Evolutionary conservation across 1,284 basidiomycete species (phyloP).

Genomic region (Ceratobasidium sp.): DNA sequence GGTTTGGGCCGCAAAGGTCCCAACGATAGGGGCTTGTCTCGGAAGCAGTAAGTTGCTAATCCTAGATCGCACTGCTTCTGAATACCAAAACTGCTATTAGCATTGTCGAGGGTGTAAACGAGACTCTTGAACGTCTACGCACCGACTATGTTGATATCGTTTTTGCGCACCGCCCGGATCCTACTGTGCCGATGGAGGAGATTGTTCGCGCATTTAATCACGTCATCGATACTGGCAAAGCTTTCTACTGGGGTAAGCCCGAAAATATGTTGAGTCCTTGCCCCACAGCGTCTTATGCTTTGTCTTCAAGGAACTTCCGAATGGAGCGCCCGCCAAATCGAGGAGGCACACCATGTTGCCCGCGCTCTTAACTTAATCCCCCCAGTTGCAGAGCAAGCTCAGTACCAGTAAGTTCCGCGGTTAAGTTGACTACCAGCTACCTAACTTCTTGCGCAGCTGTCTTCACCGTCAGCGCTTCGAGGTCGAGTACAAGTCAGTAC

Average conservation of each 20-base stretch:
- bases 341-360: slow-evolving; percentile 77
- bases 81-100: background rate
- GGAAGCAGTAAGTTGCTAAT: slow-evolving; percentile 52
- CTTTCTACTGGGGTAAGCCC: slow-evolving; percentile 58
- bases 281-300: background rate
- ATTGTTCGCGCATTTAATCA: slow-evolving; percentile 74
- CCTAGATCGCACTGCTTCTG: no score
- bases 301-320: slow-evolving; percentile 65
- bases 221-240: slow-evolving; percentile 72
- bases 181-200: slow-evolving; percentile 58
- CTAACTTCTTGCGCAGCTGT: slow-evolving; percentile 55
- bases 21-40: slow-evolving; percentile 48
- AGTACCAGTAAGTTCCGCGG: slow-evolving; percentile 60
- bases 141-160: slow-evolving; percentile 68
- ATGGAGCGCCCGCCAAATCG: slow-evolving; percentile 77
- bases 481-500: slow-evolving; percentile 76
- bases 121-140: slow-evolving; percentile 71
- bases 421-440: slow-evolving; percentile 15
- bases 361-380: slow-evolving; percentile 71
- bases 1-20: slow-evolving; percentile 52
- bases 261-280: slow-evolving; percentile 49
- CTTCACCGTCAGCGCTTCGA: slow-evolving; percentile 80
- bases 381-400: slow-evolving; percentile 81
- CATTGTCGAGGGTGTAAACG: slow-evolving; percentile 76
- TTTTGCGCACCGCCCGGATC: slow-evolving; percentile 52